Evolutionary conservation across 495 filamentous ascomycete genomes (phyloP).

Genomic region (Penicillium samsonianum): DNA sequence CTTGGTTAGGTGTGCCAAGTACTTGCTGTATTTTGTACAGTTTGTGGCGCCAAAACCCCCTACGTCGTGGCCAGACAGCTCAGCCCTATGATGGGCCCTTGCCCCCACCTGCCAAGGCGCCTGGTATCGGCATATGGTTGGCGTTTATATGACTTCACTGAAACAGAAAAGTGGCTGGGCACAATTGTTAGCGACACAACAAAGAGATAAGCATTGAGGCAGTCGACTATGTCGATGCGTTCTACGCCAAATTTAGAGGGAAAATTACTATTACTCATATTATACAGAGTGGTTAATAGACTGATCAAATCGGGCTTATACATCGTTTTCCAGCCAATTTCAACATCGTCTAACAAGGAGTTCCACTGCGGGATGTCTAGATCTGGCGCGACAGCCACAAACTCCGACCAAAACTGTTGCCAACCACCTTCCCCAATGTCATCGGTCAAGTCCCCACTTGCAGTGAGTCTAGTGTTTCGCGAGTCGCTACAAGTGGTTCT

Average conservation of each 20-base stretch:
- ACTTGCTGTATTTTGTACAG: neutral
- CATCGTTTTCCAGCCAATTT: slow-evolving; percentile 16
- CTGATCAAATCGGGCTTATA: neutral
- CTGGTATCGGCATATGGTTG: slow-evolving; percentile 9
- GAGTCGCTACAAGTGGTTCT: slow-evolving; percentile 1
- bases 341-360: slow-evolving; percentile 25
- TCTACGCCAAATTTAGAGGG: neutral
- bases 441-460: slow-evolving; percentile 10
- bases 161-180: slow-evolving; percentile 5
- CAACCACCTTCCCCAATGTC: slow-evolving; percentile 24
- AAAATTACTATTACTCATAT: too few relatives aligned
- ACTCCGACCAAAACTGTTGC: slow-evolving; percentile 30
- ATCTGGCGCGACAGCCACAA: slow-evolving; percentile 29
- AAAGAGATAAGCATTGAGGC: neutral
- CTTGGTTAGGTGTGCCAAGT: slow-evolving; percentile 8
- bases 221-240: neutral
- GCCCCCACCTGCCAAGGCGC: slow-evolving; percentile 28
- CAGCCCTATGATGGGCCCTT: slow-evolving; percentile 25
- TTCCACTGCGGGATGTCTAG: slow-evolving; percentile 33
- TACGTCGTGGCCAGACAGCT: slow-evolving; percentile 15
- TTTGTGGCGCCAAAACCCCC: slow-evolving; percentile 5
- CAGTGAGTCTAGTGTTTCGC: slow-evolving; percentile 1
- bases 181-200: neutral
- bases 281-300: too few relatives aligned
- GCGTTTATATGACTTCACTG: slow-evolving; percentile 24